Evolutionary conservation across 2,329 filamentous ascomycete species (phyloP), one percentile per base, ranked within the genome.

Genomic region (Piedraia hortae): DNA sequence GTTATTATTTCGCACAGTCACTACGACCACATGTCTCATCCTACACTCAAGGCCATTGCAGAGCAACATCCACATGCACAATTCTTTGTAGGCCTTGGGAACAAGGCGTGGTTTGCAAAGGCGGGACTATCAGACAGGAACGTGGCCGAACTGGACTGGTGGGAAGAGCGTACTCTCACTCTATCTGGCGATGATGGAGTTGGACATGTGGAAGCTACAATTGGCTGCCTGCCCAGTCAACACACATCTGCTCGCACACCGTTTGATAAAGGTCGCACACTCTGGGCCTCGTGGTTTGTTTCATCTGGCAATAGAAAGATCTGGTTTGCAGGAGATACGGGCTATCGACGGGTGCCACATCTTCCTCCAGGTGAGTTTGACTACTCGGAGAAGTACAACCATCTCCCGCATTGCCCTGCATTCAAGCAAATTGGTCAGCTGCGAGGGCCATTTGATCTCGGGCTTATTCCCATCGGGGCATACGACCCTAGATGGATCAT

Each of bases 141-240:
- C 27, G 68, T 82, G 19, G 88, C 75, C 0, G 80, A 91, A 48
- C 45, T 91, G 36, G 82, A 93, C 46, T 91, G 82, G 82, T 91
- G 82, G 82, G 68, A 89, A 34, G 68, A 74, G 30, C 58, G 64
- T 4, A 66, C 82, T 21, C 44, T 90, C n/a, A 62, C 51, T 0
- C 46, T 90, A 12, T 53, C 58, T 8, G 12, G 11, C 8, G 4
- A 15, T 9, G 11, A 23, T 10, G 16, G 16, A 23, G 21, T 15
- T n/a, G 16, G 19, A 18, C 19, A 11, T 8, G 19, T 13, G 5
- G 6, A 24, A 11, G 77, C 74, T 2, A 62, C 54, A 4, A 59
- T 93, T 20, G 66, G 64, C 4, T 88, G 72, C 34, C 55, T 89
- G 5, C 82, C 80, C 0, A 72, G 68, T 39, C 82, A 93, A 46